Evolutionary conservation across 805 yeast species (phyloP), one percentile per base, ranked within the genome.

Genomic region (Sungouiozyma ichnusensis): DNA sequence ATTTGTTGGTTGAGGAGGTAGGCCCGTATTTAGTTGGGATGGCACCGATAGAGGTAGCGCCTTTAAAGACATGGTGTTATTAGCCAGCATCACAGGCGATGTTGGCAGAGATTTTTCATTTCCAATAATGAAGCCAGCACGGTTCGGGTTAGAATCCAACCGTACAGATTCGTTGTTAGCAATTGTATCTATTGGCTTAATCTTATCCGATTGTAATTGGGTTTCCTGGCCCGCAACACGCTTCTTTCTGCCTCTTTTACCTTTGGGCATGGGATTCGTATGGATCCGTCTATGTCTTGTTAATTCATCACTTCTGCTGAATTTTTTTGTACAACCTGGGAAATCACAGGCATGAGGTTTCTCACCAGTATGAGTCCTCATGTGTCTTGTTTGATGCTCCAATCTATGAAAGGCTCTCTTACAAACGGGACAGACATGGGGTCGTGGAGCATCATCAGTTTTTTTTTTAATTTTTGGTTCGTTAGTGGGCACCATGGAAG

Each of bases 361-460:
- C 54, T 82, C 88, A 19, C 90, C 90, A 0, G 90, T 81, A 54
- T 81, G 90, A 11, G 87, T 81, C 53, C 88, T 66, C 44, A 81
- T 79, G 53, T 81, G 90, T 53, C 90, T 70, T 7, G 87, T 80
- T 55, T 80, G 86, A 60, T 81, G 90, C 53, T 81, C 90, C 35
- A 81, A 59, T 44, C 90, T 67, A 55, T 80, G 85, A 56, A 81
- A 81, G 0, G 85, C 85, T 59, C 81, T 77, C 33, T 74, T 75
- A 57, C 90, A 81, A 55, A 79, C 69, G 3, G 86, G 81, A 55
- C 90, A 81, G 47, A 79, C 76, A 61, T 79, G 81, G 1, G 88
- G 88, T 60, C 76, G 50, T 33, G 64, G 63, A 20, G 62, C 58
- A n/a, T 55, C 58, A 6, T 45, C 46, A 8, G 52, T 55, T 14